Conservation (phyloP, 2,329 filamentous ascomycete genomes). For the Dactylellina leptospora region DNA sequence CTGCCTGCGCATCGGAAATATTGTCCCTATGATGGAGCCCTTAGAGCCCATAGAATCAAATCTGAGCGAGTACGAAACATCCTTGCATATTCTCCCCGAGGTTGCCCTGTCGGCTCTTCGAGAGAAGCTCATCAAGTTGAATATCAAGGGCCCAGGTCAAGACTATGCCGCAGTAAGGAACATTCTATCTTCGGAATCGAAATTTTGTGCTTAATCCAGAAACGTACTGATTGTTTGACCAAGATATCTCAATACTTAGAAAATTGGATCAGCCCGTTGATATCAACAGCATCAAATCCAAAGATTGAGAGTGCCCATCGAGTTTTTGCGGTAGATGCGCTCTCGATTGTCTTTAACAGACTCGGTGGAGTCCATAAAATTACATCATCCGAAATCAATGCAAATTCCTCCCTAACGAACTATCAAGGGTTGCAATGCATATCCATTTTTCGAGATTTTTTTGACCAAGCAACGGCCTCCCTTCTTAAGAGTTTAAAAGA, state of each 20-base stretch:
- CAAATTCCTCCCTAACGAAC: not conserved
- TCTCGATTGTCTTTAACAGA: slow-evolving; percentile 44
- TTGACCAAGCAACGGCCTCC: slow-evolving; percentile 30
- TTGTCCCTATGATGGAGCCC: slow-evolving; percentile 22
- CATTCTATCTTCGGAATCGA: not conserved
- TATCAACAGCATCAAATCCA: slow-evolving; percentile 15
- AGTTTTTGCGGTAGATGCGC: slow-evolving; percentile 28
- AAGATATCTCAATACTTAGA: slow-evolving; percentile 38
- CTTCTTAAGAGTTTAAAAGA: slow-evolving; percentile 46
- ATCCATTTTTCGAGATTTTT: slow-evolving; percentile 39
- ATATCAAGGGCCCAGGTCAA: slow-evolving; percentile 29
- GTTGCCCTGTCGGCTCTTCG: slow-evolving; percentile 9
- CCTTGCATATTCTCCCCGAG: slow-evolving; percentile 13
- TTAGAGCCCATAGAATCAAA: slow-evolving; percentile 7
- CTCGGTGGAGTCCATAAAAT: slow-evolving; percentile 26
- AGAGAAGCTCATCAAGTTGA: slow-evolving; percentile 41
- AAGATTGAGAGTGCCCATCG: slow-evolving; percentile 31
- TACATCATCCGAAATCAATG: not conserved
- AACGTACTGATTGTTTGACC: slow-evolving; percentile 18
- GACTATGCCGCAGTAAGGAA: slow-evolving; percentile 28
- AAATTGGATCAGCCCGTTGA: slow-evolving; percentile 30
- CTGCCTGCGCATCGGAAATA: not conserved
- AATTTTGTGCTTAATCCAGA: not conserved
- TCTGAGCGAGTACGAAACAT: slow-evolving; percentile 2
- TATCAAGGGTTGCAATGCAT: slow-evolving; percentile 4